A percentile compares a stretch with the other conserved stretches of the same genome.
Conservation (phyloP, 139 green algal genomes). For the Edaphochlamys debaryana region DNA sequence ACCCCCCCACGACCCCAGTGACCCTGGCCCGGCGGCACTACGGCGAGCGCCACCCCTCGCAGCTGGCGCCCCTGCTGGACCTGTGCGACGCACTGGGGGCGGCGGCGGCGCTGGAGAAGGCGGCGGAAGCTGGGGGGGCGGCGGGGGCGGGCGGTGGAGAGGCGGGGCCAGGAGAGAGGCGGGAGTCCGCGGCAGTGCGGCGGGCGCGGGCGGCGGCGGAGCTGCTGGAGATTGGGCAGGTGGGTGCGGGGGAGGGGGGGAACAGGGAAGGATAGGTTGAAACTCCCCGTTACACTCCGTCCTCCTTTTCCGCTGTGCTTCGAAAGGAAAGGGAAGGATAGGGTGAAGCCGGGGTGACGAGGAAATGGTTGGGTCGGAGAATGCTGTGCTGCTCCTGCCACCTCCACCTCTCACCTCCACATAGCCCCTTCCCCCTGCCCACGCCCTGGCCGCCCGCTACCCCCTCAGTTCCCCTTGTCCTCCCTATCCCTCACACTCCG, state of each 20-base stretch:
- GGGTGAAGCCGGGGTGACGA: no score
- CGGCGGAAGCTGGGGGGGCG: background rate
- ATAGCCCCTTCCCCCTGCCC: background rate
- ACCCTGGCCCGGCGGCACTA: slow-evolving; percentile 33
- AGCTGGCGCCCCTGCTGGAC: slow-evolving; percentile 53
- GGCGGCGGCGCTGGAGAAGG: background rate
- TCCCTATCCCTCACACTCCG: background rate
- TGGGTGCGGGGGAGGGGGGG: background rate
- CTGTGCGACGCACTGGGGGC: slow-evolving; percentile 30
- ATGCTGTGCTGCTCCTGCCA: no score
- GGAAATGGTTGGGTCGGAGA: background rate
- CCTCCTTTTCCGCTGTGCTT: no score
- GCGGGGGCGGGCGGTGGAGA: background rate
- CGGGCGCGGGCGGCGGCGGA: slow-evolving; percentile 3
- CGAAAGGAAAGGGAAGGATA: no score
- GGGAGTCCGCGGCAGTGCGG: background rate
- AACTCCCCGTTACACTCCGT: no score
- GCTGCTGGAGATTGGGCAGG: slow-evolving; percentile 10
- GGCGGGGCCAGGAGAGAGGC: background rate
- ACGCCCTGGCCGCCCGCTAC: background rate
- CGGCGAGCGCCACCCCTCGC: slow-evolving; percentile 22
- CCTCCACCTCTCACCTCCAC: background rate
- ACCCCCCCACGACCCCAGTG: background rate
- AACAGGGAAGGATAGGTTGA: no score
- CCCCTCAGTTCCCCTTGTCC: background rate